phyloP scores from a whole-genome alignment of 164 flowering plant species.

The Santalum album region DNA sequence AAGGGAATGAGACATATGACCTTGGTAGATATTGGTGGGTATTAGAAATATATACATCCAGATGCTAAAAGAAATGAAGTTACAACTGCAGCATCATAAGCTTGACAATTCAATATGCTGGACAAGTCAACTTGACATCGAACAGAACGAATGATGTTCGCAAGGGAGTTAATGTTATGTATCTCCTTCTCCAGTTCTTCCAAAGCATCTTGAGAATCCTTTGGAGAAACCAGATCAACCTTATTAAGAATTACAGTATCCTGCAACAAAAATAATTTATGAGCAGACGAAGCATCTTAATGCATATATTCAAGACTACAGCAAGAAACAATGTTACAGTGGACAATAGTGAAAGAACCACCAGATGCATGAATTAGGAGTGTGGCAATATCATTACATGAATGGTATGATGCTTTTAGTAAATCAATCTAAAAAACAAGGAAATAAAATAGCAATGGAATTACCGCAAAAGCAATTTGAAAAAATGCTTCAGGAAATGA shows the following conservation, averaged over 20 bases:
- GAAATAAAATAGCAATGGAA: background rate
- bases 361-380: background rate
- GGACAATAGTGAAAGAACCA: background rate
- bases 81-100: constrained; percentile 65
- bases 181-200: constrained; percentile 78
- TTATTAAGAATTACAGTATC: constrained; percentile 91
- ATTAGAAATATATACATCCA: background rate
- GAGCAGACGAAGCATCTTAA: constrained; percentile 1
- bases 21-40: background rate
- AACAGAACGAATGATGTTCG: constrained; percentile 51
- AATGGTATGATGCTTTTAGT: constrained; percentile 3
- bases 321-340: background rate
- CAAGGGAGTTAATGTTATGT: constrained; percentile 70
- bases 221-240: constrained; percentile 76
- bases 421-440: background rate
- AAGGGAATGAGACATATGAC: background rate
- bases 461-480: constrained; percentile 95
- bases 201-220: constrained; percentile 31
- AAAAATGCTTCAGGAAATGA: constrained; percentile 81
- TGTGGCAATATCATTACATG: background rate
- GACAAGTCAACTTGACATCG: constrained; percentile 88
- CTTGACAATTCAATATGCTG: constrained; percentile 54
- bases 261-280: constrained; percentile 28
- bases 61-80: constrained; percentile 5
- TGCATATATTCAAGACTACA: constrained; percentile 2